Evolutionary conservation across 139 green algal species (phyloP), one percentile per base, ranked within the genome.

Genomic region (Closterium sp.): DNA sequence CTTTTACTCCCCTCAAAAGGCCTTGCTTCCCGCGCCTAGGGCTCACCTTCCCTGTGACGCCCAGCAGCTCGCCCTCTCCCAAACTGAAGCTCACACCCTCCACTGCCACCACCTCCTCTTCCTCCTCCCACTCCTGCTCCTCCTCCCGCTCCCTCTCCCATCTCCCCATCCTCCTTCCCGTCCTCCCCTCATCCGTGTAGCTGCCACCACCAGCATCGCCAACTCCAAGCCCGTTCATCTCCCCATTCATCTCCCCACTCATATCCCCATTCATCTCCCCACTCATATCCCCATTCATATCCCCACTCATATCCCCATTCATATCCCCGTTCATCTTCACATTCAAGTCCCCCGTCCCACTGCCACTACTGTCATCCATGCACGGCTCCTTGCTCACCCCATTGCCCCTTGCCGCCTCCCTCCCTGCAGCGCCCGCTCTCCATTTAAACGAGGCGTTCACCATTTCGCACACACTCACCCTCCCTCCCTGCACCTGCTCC

Each of bases 41-140:
- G n/a, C 73, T 92, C 86, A 92, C 90, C 86, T 90, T 92, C n/a
- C 90, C 90, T 24, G 86, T 92, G 84, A 92, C 85, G 28, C 85
- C 90, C 90, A 92, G 90, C 85, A 92, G 84, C 86, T 92, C 85
- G 21, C 6, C 24, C n/a, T 62, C 45, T 11, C 90, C 31, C 29
- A 92, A 19, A 27, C 42, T n/a, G 84, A 92, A 92, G 22, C 28
- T 92, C 29, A 92, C 50, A 17, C 31, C 31, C n/a, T 88, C 38
- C 89, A 91, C 87, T 2, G 9, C 0, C 9, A n/a, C 22, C 87
- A 29, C 28, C 42, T 11, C 87, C 87, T 90, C 87, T 0, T 73
- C 87, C 87, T 87, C 22, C 42, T 73, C 87, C 87, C 10, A 4
- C 38, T 45, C 31, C n/a, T 91, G 2, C 38, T 9, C 2, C 50